These are phyloP conservation scores for Cladosporium sp. DNA, from an alignment of 2,329 filamentous ascomycete species.

Conservation along the genomic window DNA sequence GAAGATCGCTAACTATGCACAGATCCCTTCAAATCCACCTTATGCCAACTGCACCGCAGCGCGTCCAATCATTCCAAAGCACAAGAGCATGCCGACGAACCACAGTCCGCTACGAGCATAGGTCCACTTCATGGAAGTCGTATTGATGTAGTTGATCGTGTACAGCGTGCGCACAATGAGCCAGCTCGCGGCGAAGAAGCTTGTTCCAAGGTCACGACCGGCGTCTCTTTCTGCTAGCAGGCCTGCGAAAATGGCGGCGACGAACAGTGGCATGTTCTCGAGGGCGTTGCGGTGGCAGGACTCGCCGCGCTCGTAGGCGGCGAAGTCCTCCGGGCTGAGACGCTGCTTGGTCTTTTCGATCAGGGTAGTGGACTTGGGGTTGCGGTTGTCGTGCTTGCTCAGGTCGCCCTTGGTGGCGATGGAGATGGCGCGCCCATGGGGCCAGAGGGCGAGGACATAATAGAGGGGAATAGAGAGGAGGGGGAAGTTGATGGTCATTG, in stretches of 20 bases:
- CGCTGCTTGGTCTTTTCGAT: conserved; percentile 41
- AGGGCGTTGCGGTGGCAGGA: conserved; percentile 50
- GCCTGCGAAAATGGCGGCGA: conserved; percentile 47
- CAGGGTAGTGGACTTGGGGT: conserved; percentile 43
- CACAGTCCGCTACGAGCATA: conserved; percentile 36
- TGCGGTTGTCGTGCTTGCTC: conserved; percentile 47
- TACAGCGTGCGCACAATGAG: conserved; percentile 42
- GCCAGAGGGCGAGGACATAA: conserved; percentile 45
- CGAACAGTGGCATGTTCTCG: conserved; percentile 51
- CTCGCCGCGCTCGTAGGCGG: conserved; percentile 48
- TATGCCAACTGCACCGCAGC: conserved; percentile 35
- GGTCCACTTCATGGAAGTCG: conserved; percentile 31
- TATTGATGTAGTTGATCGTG: conserved; percentile 42
- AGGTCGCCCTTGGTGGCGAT: conserved; percentile 42
- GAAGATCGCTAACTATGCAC: conserved; percentile 31
- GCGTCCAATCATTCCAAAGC: conserved; percentile 36
- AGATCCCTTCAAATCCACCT: not conserved
- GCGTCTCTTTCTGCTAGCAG: conserved; percentile 42
- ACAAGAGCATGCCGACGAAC: conserved; percentile 34
- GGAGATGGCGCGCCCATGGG: conserved; percentile 43
- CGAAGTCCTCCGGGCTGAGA: conserved; percentile 42
- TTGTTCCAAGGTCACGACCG: conserved; percentile 34
- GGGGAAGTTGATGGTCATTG: conserved; percentile 41
- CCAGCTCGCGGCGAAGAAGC: conserved; percentile 40
- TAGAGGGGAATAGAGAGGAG: conserved; percentile 50